Percentiles rank a stretch among this genome's conserved stretches.
phyloP scores from a whole-genome alignment of 345 rosid species.

The Angophora floribunda region DNA sequence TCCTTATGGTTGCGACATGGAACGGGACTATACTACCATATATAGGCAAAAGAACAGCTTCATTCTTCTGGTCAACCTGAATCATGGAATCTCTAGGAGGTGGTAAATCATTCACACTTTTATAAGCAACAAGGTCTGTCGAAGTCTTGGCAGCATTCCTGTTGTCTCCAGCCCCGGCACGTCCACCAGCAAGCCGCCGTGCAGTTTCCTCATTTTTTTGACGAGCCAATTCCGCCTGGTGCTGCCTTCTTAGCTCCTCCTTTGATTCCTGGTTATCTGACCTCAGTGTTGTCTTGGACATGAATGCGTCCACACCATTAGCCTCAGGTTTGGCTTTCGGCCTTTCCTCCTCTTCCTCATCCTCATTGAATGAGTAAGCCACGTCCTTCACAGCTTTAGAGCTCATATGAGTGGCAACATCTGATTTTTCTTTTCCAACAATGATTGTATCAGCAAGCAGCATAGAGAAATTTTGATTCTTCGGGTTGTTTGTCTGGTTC shows the following conservation, averaged over 20 bases:
- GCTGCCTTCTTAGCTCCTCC: conserved; percentile 95
- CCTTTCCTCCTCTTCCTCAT: conserved; percentile 62
- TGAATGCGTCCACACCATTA: conserved; percentile 26
- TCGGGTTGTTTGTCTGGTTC: conserved; percentile 40
- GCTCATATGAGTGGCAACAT: conserved; percentile 52
- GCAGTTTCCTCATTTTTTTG: conserved; percentile 98
- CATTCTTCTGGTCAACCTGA: conserved; percentile 82
- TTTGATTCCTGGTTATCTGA: conserved; percentile 89
- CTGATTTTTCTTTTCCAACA: conserved; percentile 49
- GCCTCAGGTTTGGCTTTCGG: conserved; percentile 24
- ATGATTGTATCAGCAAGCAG: conserved; percentile 87
- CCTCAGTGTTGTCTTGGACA: conserved; percentile 74
- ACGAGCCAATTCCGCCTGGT: conserved; percentile 96
- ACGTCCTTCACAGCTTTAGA: conserved; percentile 80
- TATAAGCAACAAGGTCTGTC: conserved; percentile 74
- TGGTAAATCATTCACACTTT: conserved; percentile 77
- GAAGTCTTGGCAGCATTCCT: conserved; percentile 47
- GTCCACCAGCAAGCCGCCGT: conserved; percentile 84
- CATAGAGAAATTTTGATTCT: conserved; percentile 54
- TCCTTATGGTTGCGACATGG: conserved; percentile 85
- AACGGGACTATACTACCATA: conserved; percentile 89
- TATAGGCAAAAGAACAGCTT: conserved; percentile 78
- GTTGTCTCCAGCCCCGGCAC: conserved; percentile 45
- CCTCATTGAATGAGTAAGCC: conserved; percentile 86
- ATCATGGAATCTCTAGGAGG: conserved; percentile 70